These are phyloP conservation scores for Termitomyces sp. DNA, from an alignment of 768 basidiomycete species.

Conservation along the genomic window DNA sequence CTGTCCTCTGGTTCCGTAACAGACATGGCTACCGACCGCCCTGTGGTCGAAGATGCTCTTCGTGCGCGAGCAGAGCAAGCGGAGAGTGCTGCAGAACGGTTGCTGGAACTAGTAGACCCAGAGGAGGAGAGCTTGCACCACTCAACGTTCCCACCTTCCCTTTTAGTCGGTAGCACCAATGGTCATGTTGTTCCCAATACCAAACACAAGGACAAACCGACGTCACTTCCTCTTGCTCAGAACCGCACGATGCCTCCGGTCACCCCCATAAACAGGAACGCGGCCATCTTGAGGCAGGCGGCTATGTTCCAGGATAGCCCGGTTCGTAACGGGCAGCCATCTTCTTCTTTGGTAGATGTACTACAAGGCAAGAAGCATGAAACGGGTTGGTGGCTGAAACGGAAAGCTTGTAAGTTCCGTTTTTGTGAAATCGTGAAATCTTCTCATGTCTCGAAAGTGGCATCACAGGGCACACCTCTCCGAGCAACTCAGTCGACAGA, in stretches of 20 bases:
- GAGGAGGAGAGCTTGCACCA: slow-evolving; percentile 57
- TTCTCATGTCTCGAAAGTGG: slow-evolving; percentile 30
- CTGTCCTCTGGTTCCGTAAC: slow-evolving; percentile 53
- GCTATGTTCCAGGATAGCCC: slow-evolving; percentile 84
- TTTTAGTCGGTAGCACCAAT: slow-evolving; percentile 41
- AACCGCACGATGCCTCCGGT: slow-evolving; percentile 37
- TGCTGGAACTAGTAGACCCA: slow-evolving; percentile 83
- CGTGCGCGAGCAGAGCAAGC: slow-evolving; percentile 89
- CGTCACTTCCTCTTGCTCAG: slow-evolving; percentile 31
- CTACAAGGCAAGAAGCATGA: slow-evolving; percentile 66
- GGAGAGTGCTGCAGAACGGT: slow-evolving; percentile 84
- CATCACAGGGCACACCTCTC: slow-evolving; percentile 45
- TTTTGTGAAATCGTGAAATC: not conserved
- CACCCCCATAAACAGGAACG: slow-evolving; percentile 63
- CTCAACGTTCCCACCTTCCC: slow-evolving; percentile 51
- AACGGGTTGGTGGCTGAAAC: slow-evolving; percentile 82
- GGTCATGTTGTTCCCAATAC: slow-evolving; percentile 26
- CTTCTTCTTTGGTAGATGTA: slow-evolving; percentile 66
- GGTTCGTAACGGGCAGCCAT: slow-evolving; percentile 43
- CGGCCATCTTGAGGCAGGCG: slow-evolving; percentile 65
- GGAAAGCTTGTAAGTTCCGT: slow-evolving; percentile 57
- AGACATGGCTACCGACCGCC: slow-evolving; percentile 32
- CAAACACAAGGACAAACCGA: slow-evolving; percentile 37
- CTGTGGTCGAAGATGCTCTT: slow-evolving; percentile 79
- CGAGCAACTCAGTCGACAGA: slow-evolving; percentile 36